Evolutionary conservation across 148 eudicot genomes (phyloP), one percentile per base, ranked within the genome.

Genomic region (Fagopyrum esculentum): DNA sequence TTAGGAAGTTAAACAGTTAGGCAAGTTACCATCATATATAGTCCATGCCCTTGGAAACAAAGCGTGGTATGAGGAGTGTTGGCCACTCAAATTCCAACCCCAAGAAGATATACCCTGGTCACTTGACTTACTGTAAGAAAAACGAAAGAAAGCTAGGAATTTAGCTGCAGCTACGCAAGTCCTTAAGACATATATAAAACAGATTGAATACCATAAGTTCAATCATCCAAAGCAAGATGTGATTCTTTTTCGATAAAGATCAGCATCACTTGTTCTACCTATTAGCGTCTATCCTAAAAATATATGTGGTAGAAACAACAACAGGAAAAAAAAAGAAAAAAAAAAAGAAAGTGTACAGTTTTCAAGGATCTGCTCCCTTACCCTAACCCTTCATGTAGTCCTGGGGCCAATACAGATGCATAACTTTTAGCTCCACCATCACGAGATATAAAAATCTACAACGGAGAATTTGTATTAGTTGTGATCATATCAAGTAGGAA

Each of bases 71-170:
- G 97, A 92, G 19, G 99, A 95, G 79, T 95, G 93, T 79, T 95
- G 99, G 48, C 99, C 99, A 86, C 77, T 86, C 81, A 95, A 86
- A 85, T 95, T 95, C 99, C 99, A 95, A 6, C 98, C 99, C 99
- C 99, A 95, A 15, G 99, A 95, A 75, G 97, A 90, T 80, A 92
- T 82, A 85, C 97, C 99, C 43, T 85, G 85, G 83, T 92, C 92
- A 8, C 83, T 83, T 71, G 85, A 77, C 81, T 90, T 92, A 75
- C 99, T 95, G 89, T 75, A 73, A 73, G 75, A 77, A 10, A 63
- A 73, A 49, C 3, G 52, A 8, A 66, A 10, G 43, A 63, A 66
- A 0, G 19, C 47, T 26, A 61, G 43, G 16, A 5, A 43, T 40
- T 66, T 12, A 66, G 46, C 71, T 66, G 46, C 6, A 66, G 71